Conservation (phyloP, 495 filamentous ascomycete species). For the Platismatia glauca region DNA sequence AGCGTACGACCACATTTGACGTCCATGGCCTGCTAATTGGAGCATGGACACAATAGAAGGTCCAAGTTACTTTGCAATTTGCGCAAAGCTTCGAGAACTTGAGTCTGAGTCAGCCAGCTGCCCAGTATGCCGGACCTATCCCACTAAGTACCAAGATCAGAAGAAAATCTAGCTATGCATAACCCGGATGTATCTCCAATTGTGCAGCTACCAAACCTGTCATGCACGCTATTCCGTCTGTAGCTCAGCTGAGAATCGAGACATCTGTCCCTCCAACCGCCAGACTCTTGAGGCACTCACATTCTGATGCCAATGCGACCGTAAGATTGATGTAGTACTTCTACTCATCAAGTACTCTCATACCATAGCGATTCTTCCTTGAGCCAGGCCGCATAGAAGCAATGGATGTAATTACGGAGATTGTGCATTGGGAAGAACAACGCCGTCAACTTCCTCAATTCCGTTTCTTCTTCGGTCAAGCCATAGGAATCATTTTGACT, state of each 20-base stretch:
- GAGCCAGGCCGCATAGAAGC: no score
- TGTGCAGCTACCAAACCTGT: not conserved
- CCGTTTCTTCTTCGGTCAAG: no score
- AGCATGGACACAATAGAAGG: slow-evolving; percentile 14
- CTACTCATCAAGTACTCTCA: no score
- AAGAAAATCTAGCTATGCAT: not conserved
- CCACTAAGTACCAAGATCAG: not conserved
- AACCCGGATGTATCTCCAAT: not conserved
- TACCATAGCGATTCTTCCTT: no score
- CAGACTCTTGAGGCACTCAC: not conserved
- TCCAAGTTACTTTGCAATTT: slow-evolving; percentile 17
- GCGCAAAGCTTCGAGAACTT: slow-evolving; percentile 9
- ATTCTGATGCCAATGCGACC: no score
- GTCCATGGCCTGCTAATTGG: not conserved
- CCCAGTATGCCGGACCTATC: slow-evolving; percentile 10
- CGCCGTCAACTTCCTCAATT: no score
- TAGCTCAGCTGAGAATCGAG: not conserved
- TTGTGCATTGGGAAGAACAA: no score
- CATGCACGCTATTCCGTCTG: not conserved
- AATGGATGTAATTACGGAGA: no score
- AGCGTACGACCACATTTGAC: slow-evolving; percentile 9
- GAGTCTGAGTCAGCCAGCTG: slow-evolving; percentile 9
- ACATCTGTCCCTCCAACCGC: not conserved
- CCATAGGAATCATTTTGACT: no score
- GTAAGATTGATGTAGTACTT: no score